phyloP scores from a whole-genome alignment of 305 asterid genomes.

The Solanum hybrid region DNA sequence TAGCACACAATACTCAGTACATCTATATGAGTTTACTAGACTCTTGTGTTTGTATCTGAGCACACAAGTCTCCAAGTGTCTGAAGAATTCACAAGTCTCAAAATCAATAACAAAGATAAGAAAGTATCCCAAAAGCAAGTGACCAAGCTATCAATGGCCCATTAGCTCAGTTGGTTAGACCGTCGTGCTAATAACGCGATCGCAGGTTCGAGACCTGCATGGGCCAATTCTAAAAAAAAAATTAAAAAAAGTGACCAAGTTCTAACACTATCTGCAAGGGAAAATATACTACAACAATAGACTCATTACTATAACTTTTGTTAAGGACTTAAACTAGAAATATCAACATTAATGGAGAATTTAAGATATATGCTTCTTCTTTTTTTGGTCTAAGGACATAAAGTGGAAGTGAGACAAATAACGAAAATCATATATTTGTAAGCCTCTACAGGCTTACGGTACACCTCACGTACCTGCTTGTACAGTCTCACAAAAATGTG shows the following conservation, averaged over 20 bases:
- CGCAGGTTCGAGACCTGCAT: conserved; percentile 27
- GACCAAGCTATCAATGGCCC: not conserved
- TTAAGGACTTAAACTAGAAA: not conserved
- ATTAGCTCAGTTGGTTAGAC: too few species aligned
- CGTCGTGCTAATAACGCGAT: too few species aligned
- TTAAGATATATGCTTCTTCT: not conserved
- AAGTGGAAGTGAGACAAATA: not conserved
- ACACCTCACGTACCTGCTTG: not conserved
- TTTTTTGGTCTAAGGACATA: not conserved
- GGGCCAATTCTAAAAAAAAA: too few species aligned
- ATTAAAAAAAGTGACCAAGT: too few species aligned
- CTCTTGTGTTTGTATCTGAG: not conserved
- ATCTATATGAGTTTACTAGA: not conserved
- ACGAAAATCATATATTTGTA: not conserved
- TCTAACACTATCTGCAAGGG: too few species aligned
- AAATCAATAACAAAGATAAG: not conserved
- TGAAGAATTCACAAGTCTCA: not conserved
- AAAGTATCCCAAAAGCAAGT: not conserved
- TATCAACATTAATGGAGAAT: not conserved
- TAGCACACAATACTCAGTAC: not conserved
- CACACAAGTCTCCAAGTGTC: not conserved
- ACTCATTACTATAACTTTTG: not conserved
- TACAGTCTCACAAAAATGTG: not conserved
- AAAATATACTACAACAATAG: not conserved
- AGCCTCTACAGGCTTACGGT: not conserved